Evolutionary conservation across 352 stramenopile genomes (phyloP).

Genomic region (Phytophthora citricola): DNA sequence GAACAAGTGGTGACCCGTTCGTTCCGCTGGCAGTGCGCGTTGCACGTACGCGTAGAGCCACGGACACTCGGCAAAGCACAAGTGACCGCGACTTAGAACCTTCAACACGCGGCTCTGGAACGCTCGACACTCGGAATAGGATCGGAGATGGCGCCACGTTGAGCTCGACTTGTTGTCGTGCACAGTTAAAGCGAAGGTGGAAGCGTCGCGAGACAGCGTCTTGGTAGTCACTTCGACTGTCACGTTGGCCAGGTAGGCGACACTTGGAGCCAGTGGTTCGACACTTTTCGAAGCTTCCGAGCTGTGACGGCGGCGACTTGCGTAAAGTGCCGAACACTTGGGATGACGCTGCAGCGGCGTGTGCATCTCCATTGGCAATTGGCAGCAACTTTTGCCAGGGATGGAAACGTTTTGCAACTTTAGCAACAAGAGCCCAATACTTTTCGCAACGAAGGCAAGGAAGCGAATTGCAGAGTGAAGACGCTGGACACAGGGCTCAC

Average conservation of each 20-base stretch:
- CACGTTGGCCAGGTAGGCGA: slow-evolving; percentile 43
- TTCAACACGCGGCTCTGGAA: slow-evolving; percentile 47
- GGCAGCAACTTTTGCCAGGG: not conserved
- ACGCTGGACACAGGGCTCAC: not conserved
- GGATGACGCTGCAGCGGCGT: slow-evolving; percentile 37
- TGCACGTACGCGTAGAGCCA: slow-evolving; percentile 53
- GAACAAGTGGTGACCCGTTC: slow-evolving; percentile 32
- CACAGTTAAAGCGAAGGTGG: slow-evolving; percentile 44
- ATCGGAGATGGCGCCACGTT: slow-evolving; percentile 44
- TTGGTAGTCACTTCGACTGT: slow-evolving; percentile 44
- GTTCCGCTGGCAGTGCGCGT: slow-evolving; percentile 36
- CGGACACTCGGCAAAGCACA: slow-evolving; percentile 56
- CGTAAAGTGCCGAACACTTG: slow-evolving; percentile 45
- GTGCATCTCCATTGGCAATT: slow-evolving; percentile 18
- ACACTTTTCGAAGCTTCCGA: slow-evolving; percentile 10
- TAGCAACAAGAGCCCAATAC: slow-evolving; percentile 2
- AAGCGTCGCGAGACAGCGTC: slow-evolving; percentile 14
- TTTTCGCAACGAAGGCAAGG: slow-evolving; percentile 1
- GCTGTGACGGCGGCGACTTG: slow-evolving; percentile 6
- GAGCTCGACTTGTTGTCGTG: slow-evolving; percentile 46
- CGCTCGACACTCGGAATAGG: slow-evolving; percentile 44
- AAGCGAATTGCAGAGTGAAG: slow-evolving; percentile 28
- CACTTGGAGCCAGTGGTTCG: slow-evolving; percentile 16
- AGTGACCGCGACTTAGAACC: slow-evolving; percentile 41
- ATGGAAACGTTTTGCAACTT: not conserved